phyloP scores from a whole-genome alignment of 73 alveolate species.

The Durusdinium trenchii region DNA sequence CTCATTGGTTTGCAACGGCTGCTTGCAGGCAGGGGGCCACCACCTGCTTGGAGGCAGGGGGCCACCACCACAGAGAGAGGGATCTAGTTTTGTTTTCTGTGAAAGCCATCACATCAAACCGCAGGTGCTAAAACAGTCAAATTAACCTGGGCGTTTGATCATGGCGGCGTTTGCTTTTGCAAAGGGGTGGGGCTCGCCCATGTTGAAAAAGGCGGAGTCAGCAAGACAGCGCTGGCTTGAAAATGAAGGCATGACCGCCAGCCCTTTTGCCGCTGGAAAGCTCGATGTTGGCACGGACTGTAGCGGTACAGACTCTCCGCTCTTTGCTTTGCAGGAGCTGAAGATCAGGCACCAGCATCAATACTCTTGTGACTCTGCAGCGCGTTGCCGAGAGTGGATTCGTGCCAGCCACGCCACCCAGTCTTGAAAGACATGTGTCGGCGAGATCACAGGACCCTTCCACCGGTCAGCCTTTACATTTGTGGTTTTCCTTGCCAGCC shows the following conservation, averaged over 20 bases:
- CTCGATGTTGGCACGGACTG: slow-evolving; percentile 21
- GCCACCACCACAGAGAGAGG: too few relatives aligned
- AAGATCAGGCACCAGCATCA: neutral
- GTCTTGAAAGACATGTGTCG: neutral
- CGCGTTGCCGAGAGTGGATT: neutral
- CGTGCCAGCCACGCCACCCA: neutral
- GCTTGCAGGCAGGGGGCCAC: too few relatives aligned
- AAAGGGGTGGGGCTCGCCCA: neutral
- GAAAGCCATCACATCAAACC: too few relatives aligned
- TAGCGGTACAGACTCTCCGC: neutral
- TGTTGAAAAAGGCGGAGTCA: neutral
- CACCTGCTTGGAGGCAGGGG: too few relatives aligned
- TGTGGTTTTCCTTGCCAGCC: slow-evolving; percentile 46
- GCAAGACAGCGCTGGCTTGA: neutral
- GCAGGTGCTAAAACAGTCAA: too few relatives aligned
- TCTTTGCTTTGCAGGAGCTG: slow-evolving; percentile 18
- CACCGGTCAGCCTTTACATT: neutral
- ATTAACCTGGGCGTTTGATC: too few relatives aligned
- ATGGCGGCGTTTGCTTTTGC: too few relatives aligned
- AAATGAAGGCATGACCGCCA: neutral
- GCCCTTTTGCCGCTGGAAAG: neutral
- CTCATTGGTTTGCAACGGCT: too few relatives aligned
- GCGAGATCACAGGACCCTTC: neutral
- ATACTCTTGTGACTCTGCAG: neutral
- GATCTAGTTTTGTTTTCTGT: too few relatives aligned